Conservation (phyloP, 805 yeast genomes). For the Blastobotrys parvus region DNA sequence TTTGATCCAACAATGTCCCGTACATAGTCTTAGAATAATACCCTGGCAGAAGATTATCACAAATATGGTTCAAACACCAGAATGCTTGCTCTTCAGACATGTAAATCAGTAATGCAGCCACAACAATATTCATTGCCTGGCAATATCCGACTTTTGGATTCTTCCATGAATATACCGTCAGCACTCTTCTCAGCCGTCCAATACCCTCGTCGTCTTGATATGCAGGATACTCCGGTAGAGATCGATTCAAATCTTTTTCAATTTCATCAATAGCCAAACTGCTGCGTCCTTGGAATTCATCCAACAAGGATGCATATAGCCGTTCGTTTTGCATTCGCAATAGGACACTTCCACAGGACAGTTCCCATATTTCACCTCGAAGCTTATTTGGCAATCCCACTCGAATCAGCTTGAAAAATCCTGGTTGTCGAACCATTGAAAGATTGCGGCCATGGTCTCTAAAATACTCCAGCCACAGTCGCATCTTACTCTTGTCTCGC, state of each 20-base stretch:
- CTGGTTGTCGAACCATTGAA: conserved; percentile 61
- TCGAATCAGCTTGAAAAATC: conserved; percentile 73
- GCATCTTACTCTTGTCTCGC: conserved; percentile 77
- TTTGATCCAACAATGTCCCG: conserved; percentile 89
- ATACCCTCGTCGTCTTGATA: conserved; percentile 86
- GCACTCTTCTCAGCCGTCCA: conserved; percentile 70
- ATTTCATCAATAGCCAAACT: conserved; percentile 93
- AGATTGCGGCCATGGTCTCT: conserved; percentile 77
- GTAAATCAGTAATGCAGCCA: conserved; percentile 41
- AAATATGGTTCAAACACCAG: conserved; percentile 76
- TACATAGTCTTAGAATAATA: conserved; percentile 96
- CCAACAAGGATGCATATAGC: conserved; percentile 51
- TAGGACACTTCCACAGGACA: conserved; percentile 79
- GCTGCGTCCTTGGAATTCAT: conserved; percentile 50
- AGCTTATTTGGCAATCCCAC: conserved; percentile 92
- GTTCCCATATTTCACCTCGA: conserved; percentile 96
- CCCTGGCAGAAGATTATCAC: conserved; percentile 86
- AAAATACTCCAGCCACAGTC: conserved; percentile 90
- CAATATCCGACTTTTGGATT: conserved; percentile 97
- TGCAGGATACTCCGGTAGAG: conserved; percentile 93
- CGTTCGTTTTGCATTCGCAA: conserved; percentile 53
- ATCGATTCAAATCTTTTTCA: conserved; percentile 89
- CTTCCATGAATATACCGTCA: conserved; percentile 93
- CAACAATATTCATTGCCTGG: conserved; percentile 91
- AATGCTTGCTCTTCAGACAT: conserved; percentile 97